Evolutionary conservation across 2,329 filamentous ascomycete genomes (phyloP).

Genomic region (Hypoxylon sp.): DNA sequence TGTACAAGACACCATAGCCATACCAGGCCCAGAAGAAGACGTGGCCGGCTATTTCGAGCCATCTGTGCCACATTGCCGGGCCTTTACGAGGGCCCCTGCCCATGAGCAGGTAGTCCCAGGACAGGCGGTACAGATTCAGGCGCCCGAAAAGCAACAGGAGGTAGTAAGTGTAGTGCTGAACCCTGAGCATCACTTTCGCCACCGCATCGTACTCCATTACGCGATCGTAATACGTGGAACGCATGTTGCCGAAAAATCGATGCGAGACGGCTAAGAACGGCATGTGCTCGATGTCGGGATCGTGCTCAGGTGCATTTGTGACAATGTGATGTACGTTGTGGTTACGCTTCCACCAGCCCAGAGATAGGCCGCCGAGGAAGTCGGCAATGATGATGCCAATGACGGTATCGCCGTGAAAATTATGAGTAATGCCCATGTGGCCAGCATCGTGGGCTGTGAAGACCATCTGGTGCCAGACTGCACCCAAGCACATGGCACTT

Average conservation of each 20-base stretch:
- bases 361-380: constrained; percentile 85
- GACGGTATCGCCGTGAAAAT: constrained; percentile 80
- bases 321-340: constrained; percentile 98
- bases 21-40: constrained; percentile 87
- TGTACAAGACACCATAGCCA: constrained; percentile 82
- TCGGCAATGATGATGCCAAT: constrained; percentile 92
- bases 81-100: constrained; percentile 77
- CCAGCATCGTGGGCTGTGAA: constrained; percentile 95
- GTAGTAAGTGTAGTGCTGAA: constrained; percentile 86
- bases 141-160: constrained; percentile 80
- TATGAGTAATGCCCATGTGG: constrained; percentile 96
- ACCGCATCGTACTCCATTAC: constrained; percentile 79
- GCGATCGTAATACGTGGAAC: constrained; percentile 84
- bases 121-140: constrained; percentile 86
- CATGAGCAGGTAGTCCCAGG: constrained; percentile 77
- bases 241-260: constrained; percentile 75
- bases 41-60: constrained; percentile 79
- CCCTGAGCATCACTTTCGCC: constrained; percentile 73
- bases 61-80: constrained; percentile 82
- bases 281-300: constrained; percentile 92
- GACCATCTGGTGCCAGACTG: constrained; percentile 92
- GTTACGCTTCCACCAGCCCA: constrained; percentile 97
- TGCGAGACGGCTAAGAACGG: constrained; percentile 90
- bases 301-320: constrained; percentile 93
- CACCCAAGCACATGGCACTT: constrained; percentile 78